Conservation (phyloP, 2,329 filamentous ascomycete genomes). For the Davidsoniella australis region DNA sequence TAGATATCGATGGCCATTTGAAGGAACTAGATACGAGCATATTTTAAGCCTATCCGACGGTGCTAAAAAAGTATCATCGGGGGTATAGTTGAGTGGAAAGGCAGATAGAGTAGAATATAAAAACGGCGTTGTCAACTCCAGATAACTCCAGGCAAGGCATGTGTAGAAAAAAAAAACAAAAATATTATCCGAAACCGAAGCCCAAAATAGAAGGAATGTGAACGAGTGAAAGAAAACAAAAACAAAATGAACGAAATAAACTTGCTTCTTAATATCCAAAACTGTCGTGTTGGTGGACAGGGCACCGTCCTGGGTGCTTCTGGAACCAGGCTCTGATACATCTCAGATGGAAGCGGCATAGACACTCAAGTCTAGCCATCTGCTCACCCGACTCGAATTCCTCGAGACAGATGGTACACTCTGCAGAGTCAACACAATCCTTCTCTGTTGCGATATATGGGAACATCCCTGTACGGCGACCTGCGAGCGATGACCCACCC, state of each 20-base stretch:
- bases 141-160: neutral
- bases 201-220: neutral
- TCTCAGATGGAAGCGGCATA: constrained; percentile 44
- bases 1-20: too few relatives aligned
- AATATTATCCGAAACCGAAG: neutral
- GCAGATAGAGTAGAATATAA: too few relatives aligned
- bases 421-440: constrained; percentile 49
- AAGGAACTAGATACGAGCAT: too few relatives aligned
- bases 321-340: constrained; percentile 49
- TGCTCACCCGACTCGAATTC: constrained; percentile 44
- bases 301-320: constrained; percentile 44
- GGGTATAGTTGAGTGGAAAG: too few relatives aligned
- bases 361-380: constrained; percentile 50
- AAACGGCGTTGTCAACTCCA: too few relatives aligned
- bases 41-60: too few relatives aligned
- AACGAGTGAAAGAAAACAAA: neutral
- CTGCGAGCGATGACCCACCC: constrained; percentile 17
- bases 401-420: constrained; percentile 52
- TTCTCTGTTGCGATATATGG: constrained; percentile 49
- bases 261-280: constrained; percentile 27
- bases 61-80: too few relatives aligned
- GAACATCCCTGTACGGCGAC: constrained; percentile 42
- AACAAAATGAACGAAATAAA: neutral
- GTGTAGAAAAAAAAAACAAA: neutral
- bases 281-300: constrained; percentile 47